Conservation (phyloP, 352 stramenopile genomes). For the Globisporangium paddicum region DNA sequence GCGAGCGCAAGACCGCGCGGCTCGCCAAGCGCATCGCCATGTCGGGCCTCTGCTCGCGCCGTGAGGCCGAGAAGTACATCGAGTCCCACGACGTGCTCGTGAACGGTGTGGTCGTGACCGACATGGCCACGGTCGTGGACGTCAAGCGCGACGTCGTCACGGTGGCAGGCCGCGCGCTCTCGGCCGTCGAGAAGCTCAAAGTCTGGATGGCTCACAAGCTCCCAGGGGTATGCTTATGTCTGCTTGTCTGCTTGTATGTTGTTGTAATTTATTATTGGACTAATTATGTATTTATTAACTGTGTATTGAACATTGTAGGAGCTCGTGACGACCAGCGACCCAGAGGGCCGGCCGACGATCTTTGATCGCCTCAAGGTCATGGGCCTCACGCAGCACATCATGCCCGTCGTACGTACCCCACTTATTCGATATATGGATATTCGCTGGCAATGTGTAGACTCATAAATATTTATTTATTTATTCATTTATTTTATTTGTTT, state of each 20-base stretch:
- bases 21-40: slow-evolving; percentile 85
- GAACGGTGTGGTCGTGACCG: slow-evolving; percentile 57
- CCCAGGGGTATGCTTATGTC: slow-evolving; percentile 50
- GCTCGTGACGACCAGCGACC: slow-evolving; percentile 75
- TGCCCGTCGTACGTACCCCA: slow-evolving; percentile 66
- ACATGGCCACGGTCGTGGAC: slow-evolving; percentile 60
- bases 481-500: too few species aligned
- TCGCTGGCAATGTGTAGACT: too few species aligned
- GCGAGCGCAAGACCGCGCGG: slow-evolving; percentile 24
- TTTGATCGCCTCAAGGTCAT: slow-evolving; percentile 84
- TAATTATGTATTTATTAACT: slow-evolving; percentile 4
- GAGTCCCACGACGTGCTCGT: slow-evolving; percentile 62
- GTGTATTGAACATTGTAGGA: too few species aligned
- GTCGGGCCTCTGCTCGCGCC: slow-evolving; percentile 72
- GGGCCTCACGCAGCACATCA: slow-evolving; percentile 80
- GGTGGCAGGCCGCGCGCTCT: slow-evolving; percentile 50
- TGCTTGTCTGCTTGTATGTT: neutral
- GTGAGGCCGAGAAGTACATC: slow-evolving; percentile 84
- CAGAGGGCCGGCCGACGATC: slow-evolving; percentile 78
- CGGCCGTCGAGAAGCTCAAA: slow-evolving; percentile 32
- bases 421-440: neutral
- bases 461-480: too few species aligned
- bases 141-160: slow-evolving; percentile 41
- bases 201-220: slow-evolving; percentile 90
- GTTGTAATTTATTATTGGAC: neutral